Percentiles rank a stretch among this genome's conserved stretches.
Evolutionary conservation across 2,329 filamentous ascomycete genomes (phyloP).

Genomic region (Beauveria pseudobassiana): DNA sequence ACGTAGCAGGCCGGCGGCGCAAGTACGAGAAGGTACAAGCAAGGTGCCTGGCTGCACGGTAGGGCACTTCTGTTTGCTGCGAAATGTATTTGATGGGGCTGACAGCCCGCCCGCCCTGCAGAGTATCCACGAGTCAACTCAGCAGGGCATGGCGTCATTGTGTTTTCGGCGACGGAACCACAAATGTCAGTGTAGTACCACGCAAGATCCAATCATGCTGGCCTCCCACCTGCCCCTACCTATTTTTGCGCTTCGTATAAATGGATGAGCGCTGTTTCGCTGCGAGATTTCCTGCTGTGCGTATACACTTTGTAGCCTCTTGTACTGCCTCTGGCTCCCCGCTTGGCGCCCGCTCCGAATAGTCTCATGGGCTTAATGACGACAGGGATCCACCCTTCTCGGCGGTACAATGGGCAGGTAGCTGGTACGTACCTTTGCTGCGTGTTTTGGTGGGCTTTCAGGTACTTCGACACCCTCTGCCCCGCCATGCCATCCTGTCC

Average conservation of each 20-base stretch:
- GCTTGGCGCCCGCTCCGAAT: slow-evolving; percentile 10
- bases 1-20: no score
- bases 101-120: not conserved
- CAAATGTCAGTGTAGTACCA: not conserved
- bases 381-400: slow-evolving; percentile 11
- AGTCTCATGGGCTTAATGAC: slow-evolving; percentile 12
- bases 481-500: slow-evolving; percentile 12
- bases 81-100: not conserved
- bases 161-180: slow-evolving; percentile 1
- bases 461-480: slow-evolving; percentile 7
- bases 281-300: slow-evolving; percentile 5
- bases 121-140: not conserved
- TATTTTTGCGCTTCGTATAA: not conserved
- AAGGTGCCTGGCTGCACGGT: not conserved
- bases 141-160: not conserved
- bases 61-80: not conserved
- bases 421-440: not conserved
- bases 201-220: slow-evolving; percentile 4
- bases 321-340: slow-evolving; percentile 6
- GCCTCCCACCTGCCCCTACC: not conserved
- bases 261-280: not conserved
- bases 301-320: slow-evolving; percentile 4
- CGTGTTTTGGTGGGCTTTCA: not conserved
- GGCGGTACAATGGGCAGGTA: slow-evolving; percentile 4
- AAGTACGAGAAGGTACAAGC: not conserved